These are phyloP conservation scores for Colletotrichum chrysophilum DNA, from an alignment of 2,329 filamentous ascomycete species.

Conservation along the genomic window DNA sequence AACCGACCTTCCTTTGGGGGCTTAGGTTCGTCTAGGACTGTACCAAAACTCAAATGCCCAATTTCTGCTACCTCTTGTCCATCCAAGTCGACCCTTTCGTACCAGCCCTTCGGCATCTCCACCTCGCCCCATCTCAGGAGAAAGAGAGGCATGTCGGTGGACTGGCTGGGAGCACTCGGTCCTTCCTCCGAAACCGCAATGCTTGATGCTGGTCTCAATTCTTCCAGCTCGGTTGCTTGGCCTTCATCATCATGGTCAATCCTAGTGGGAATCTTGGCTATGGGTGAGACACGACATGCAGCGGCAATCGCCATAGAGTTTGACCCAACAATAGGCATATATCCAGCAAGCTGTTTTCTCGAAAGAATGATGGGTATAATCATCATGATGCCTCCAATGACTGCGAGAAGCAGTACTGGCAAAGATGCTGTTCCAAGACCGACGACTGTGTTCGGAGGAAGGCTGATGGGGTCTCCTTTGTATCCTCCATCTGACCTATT, in stretches of 20 bases:
- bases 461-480: neutral
- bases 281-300: neutral
- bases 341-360: neutral
- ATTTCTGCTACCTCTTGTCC: neutral
- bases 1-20: neutral
- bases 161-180: rapidly evolving
- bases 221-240: neutral
- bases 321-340: neutral
- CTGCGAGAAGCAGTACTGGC: neutral
- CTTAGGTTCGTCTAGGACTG: neutral
- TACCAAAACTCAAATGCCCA: neutral
- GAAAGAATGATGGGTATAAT: neutral
- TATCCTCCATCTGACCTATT: neutral
- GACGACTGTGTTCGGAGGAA: neutral
- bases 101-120: neutral
- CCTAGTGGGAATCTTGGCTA: neutral
- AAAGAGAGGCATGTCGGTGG: neutral
- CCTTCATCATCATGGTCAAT: no score
- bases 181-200: neutral
- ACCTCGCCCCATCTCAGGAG: neutral
- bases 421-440: neutral
- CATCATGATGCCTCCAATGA: neutral
- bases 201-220: neutral
- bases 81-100: neutral
- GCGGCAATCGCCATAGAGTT: neutral